Evolutionary conservation across 1,139 yeast genomes (phyloP), one percentile per base, ranked within the genome.

Genomic region (Hyphopichia khmerensis): DNA sequence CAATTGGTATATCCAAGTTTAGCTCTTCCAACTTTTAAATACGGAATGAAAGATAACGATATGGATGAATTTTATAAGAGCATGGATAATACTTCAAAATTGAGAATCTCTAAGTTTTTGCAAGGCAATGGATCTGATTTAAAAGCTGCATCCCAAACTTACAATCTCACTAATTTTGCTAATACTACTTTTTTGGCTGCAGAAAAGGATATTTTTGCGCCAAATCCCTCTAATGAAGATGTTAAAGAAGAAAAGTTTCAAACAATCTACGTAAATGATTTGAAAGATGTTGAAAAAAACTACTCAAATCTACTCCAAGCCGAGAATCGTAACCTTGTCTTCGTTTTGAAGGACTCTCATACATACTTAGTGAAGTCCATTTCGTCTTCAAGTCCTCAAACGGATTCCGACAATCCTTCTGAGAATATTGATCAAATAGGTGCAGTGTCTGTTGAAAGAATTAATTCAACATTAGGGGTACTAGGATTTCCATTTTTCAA

Each of bases 321-420:
- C 1, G 14, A 18, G 6, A 30, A 23, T 6, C 27, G 18, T n/a
- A 37, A 38, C n/a, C 39, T 42, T n/a, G 26, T 50, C 4, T 52
- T 51, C 31, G 31, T 34, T 5, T 26, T 52, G 24, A 30, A 40
- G 32, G 50, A 50, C 13, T 36, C 46, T 11, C 33, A 42, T 10
- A 42, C 53, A 1, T 46, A 38, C 29, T 34, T 52, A 7, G 39
- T 43, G 2, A 46, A 38, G 21, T 27, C 18, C 27, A 15, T 27
- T 10, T 11, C 14, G 24, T 29, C 33, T 16, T 26, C 35, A 13
- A 29, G n/a, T n/a, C 34, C n/a, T 23, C 27, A 7, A 13, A 11
- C 4, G n/a, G 8, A 8, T 13, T 17, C n/a, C 7, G 8, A 21
- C 26, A 24, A 29, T 24, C 39, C 39, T 11, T 2, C 18, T 10